Conservation (phyloP, 2,329 filamentous ascomycete genomes). For the Geosmithia putterillii region DNA sequence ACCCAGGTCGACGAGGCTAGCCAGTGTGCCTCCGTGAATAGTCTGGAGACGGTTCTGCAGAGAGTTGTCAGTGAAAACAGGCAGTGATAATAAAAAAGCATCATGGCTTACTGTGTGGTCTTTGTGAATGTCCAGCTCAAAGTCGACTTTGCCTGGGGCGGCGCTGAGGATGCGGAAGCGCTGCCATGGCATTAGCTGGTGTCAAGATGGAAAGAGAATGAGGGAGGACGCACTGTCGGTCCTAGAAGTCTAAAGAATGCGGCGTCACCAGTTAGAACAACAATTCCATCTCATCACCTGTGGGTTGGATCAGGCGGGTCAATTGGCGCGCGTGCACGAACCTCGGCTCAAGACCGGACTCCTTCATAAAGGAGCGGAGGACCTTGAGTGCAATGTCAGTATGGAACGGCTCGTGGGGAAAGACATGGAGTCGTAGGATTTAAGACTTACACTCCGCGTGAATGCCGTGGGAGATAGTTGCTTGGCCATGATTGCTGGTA, state of each 20-base stretch:
- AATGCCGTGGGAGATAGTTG: constrained; percentile 20
- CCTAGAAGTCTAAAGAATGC: not conserved
- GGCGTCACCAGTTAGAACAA: not conserved
- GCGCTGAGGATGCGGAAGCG: constrained; percentile 52
- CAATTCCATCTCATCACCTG: not conserved
- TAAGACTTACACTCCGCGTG: constrained; percentile 16
- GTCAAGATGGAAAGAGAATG: not conserved
- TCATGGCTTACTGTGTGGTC: constrained; percentile 56
- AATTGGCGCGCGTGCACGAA: constrained; percentile 22
- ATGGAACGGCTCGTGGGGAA: too few species aligned
- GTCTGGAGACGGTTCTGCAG: constrained; percentile 61
- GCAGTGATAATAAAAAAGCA: not conserved
- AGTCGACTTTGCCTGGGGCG: constrained; percentile 54
- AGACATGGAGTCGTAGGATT: too few species aligned
- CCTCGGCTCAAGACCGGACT: constrained; percentile 84
- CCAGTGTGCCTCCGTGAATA: constrained; percentile 68
- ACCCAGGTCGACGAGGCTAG: constrained; percentile 58
- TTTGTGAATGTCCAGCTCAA: constrained; percentile 62
- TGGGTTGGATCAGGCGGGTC: not conserved
- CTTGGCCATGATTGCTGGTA: constrained; percentile 14
- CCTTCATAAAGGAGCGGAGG: constrained; percentile 71
- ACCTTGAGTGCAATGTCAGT: constrained; percentile 33
- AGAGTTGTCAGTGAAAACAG: not conserved
- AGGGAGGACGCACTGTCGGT: not conserved
- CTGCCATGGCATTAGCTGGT: constrained; percentile 22